Base-by-base conservation (phyloP, 805 yeast species). In the Candida corydali region DNA sequence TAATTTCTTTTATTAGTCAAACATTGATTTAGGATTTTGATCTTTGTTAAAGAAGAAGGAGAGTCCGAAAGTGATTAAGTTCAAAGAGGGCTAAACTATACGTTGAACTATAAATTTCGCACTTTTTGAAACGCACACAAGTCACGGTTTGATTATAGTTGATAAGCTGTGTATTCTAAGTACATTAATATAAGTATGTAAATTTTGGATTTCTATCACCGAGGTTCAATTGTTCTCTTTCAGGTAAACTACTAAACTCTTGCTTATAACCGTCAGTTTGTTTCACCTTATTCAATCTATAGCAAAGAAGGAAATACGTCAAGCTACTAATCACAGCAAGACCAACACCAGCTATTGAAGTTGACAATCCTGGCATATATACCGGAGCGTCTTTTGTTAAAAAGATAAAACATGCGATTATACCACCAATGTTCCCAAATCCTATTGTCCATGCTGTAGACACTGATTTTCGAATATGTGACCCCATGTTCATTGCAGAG, bases 401-500 rank as follows among this genome's bases (percentile, higher is more conserved):
- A 61, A 75, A 80, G 15, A 78, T 57, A 46, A 68, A 81, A 2
- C 84, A 71, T 4, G 86, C 63, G 38, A 80, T 69, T 47, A 81
- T 80, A 41, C 86, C 86, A 31, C 86, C 87, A 49, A 78, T 78
- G 57, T 81, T 81, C 37, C 86, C 87, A 48, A 81, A 79, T 0
- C 86, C 86, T 49, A 81, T 73, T 47, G 76, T 78, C 65, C 73
- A 73, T 1, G 78, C 81, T 8, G 80, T 63, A 8, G 76, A 78
- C 10, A 74, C 75, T 34, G 75, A 67, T 41, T 78, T 76, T 47
- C 86, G 65, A 15, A 70, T 54, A 52, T 81, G 86, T 8, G 86
- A 84, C 7, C 76, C 71, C 40, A 75, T 72, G 50, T 80, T 80
- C 52, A 80, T 61, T 8, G 78, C 68, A 15, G 73, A 57, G 86